These are phyloP conservation scores for Neofusicoccum umdonicola DNA, from an alignment of 2,329 filamentous ascomycete species.

Conservation along the genomic window DNA sequence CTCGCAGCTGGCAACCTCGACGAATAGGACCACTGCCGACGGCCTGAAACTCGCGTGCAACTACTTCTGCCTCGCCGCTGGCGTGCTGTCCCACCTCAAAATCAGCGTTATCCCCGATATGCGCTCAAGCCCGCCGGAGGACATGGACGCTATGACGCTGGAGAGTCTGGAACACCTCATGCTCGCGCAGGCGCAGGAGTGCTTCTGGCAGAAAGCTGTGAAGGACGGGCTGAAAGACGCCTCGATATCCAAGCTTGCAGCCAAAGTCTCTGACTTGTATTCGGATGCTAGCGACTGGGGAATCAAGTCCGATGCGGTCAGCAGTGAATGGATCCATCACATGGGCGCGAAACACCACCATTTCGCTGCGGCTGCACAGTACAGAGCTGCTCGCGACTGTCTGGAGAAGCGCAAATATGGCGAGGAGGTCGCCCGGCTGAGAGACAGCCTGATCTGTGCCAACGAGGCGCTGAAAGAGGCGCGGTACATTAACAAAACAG, in stretches of 20 bases:
- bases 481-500: conserved; percentile 75
- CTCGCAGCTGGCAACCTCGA: conserved; percentile 81
- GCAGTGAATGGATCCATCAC: conserved; percentile 95
- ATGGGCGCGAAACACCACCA: conserved; percentile 97
- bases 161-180: conserved; percentile 80
- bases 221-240: conserved; percentile 91
- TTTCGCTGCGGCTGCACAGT: conserved; percentile 93
- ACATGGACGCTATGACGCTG: conserved; percentile 88
- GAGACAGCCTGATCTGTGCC: conserved; percentile 78
- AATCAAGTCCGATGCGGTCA: conserved; percentile 84
- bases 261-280: conserved; percentile 88
- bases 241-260: conserved; percentile 86
- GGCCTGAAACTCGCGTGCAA: conserved; percentile 85
- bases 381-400: conserved; percentile 83
- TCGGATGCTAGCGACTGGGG: conserved; percentile 79
- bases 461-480: conserved; percentile 84
- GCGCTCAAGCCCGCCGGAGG: conserved; percentile 80
- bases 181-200: conserved; percentile 92
- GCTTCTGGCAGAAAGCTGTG: conserved; percentile 96
- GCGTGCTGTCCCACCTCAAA: conserved; percentile 77
- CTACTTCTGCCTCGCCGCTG: conserved; percentile 85
- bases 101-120: conserved; percentile 76
- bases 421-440: conserved; percentile 85
- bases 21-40: conserved; percentile 74
- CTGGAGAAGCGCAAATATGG: conserved; percentile 93